Evolutionary conservation across 331 rosid species (phyloP), one percentile per base, ranked within the genome.

Genomic region (Prunus yedoensis): DNA sequence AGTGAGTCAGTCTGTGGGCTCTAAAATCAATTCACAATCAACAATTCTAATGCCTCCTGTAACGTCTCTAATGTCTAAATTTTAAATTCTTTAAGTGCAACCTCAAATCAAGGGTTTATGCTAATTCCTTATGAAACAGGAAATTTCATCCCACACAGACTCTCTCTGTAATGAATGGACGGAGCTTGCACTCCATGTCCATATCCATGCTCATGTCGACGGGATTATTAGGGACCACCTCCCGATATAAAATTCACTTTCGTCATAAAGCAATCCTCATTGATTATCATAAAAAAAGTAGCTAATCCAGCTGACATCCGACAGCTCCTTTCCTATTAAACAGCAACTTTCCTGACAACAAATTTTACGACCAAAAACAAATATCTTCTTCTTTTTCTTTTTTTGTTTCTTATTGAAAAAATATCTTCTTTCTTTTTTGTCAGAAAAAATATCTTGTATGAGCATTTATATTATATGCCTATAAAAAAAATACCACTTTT

Each of bases 301-400:
- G 10, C 62, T 23, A 41, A 23, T 14, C 9, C 43, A 60, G 66
- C 66, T 27, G 0, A 64, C 5, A 62, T 3, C 45, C 30, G 23
- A 79, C 90, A 76, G 66, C 69, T 78, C 82, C 62, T 46, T 67
- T 53, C 45, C 80, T 45, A 59, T 18, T 54, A 14, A 59, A 68
- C n/a, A 16, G 51, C 78, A 69, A 73, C 17, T 32, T 17, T 62
- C 47, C 21, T 32, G 23, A 62, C 68, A 23, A 62, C 8, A 7
- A 2, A 6, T 27, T 60, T 12, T 14, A 41, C 43, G 66, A 60
- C 66, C 66, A 14, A 27, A 60, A 20, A 57, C 41, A 35, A 35
- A 35, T 35, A 35, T 35, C 41, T 35, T 60, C 66, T 60, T 28
- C 18, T 30, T 43, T 74, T 57, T 14, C 25, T 2, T 25, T 57